phyloP scores from a whole-genome alignment of 495 filamentous ascomycete genomes.

The Aspergillus sparsus region DNA sequence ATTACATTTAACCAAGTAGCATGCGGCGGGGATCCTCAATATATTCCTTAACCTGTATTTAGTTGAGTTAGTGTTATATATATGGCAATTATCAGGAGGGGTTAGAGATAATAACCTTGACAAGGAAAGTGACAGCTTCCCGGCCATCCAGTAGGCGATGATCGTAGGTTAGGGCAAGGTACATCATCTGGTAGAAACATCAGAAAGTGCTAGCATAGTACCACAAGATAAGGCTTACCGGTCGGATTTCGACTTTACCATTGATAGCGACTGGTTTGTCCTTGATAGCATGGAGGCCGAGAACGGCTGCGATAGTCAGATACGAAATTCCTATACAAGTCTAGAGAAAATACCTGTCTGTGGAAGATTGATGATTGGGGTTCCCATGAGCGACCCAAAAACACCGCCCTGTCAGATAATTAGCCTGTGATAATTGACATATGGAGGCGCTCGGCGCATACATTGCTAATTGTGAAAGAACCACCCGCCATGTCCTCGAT shows the following conservation, averaged over 20 bases:
- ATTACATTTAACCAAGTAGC: conserved; percentile 60
- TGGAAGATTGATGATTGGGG: conserved; percentile 98
- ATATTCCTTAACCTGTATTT: conserved; percentile 76
- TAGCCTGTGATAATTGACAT: conserved; percentile 16
- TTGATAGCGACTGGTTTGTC: conserved; percentile 87
- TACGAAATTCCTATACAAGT: background rate
- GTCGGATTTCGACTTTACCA: conserved; percentile 89
- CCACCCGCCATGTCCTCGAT: conserved; percentile 99
- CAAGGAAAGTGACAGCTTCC: conserved; percentile 94
- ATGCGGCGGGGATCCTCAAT: conserved; percentile 96
- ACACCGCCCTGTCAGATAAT: conserved; percentile 58
- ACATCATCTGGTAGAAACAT: conserved; percentile 78
- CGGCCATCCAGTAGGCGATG: conserved; percentile 93
- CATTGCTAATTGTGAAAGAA: conserved; percentile 98
- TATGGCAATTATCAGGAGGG: background rate
- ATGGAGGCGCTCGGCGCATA: conserved; percentile 31
- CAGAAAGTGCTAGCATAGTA: conserved; percentile 11
- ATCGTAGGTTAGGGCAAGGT: conserved; percentile 95
- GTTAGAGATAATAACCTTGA: conserved; percentile 61
- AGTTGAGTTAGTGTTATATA: conserved; percentile 22
- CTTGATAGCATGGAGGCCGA: conserved; percentile 98
- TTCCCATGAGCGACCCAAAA: conserved; percentile 87
- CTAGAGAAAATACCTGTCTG: conserved; percentile 62
- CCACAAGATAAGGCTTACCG: conserved; percentile 50
- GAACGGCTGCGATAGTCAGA: conserved; percentile 61